These are phyloP conservation scores for Parascedosporium putredinis DNA, from an alignment of 2,329 filamentous ascomycete genomes.

Conservation along the genomic window DNA sequence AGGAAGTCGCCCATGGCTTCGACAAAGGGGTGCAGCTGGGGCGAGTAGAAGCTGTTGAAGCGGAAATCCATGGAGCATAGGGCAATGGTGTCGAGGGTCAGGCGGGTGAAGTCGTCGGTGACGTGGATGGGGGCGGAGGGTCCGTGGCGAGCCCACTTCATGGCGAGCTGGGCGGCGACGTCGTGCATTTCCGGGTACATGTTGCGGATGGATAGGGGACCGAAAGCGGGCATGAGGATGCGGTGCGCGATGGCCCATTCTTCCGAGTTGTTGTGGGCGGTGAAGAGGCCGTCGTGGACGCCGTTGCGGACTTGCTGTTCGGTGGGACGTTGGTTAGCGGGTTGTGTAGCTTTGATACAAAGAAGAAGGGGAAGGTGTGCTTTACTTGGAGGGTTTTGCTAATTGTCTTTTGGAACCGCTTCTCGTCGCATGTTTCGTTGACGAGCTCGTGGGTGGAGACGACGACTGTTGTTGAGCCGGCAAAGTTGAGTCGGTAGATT, in stretches of 20 bases:
- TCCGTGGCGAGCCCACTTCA: constrained; percentile 60
- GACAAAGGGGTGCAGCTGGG: constrained; percentile 61
- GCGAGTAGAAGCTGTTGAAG: constrained; percentile 65
- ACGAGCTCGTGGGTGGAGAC: constrained; percentile 44
- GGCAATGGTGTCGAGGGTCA: constrained; percentile 62
- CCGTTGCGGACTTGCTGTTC: constrained; percentile 44
- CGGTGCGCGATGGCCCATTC: constrained; percentile 61
- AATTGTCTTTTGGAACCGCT: constrained; percentile 51
- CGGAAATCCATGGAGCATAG: constrained; percentile 62
- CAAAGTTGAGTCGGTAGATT: constrained; percentile 47
- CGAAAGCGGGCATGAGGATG: constrained; percentile 58
- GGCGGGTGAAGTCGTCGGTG: constrained; percentile 59
- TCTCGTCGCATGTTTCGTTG: constrained; percentile 56
- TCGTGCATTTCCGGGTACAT: constrained; percentile 66
- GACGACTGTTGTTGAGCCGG: constrained; percentile 36
- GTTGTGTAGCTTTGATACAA: too few species aligned
- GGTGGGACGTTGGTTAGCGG: constrained; percentile 3
- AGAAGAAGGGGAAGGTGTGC: neutral
- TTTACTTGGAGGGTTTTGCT: constrained; percentile 32
- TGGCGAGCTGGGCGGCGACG: constrained; percentile 51
- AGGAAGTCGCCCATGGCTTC: constrained; percentile 57
- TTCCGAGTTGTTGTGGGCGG: constrained; percentile 37
- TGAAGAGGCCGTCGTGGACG: constrained; percentile 57
- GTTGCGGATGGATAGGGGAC: constrained; percentile 52
- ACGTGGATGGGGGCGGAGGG: constrained; percentile 44